Evolutionary conservation across 306 rosid species (phyloP), one percentile per base, ranked within the genome.

Genomic region (Pyrus betulifolia): DNA sequence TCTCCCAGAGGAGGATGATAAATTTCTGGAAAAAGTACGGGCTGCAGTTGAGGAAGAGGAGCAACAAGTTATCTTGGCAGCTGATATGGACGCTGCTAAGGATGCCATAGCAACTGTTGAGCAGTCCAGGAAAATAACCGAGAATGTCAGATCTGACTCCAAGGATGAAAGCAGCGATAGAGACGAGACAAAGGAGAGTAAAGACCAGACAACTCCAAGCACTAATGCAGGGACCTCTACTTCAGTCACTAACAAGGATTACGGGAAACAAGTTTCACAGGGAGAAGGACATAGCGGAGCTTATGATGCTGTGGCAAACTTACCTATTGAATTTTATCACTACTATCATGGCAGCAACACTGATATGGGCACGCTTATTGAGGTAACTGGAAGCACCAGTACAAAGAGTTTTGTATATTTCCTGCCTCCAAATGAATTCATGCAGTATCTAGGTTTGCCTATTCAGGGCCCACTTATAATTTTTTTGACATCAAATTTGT

Each of bases 31-130:
- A 84, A 88, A 83, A 77, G 96, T 89, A 78, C 90, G 82, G 77
- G 97, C 96, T 69, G 92, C 92, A 8, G 96, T 88, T 75, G 95
- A 95, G 86, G 96, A 89, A 89, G 98, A 95, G 86, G 96, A 95
- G 84, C 98, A 88, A 27, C 95, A 90, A 84, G 93, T 89, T 82
- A 86, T 85, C 80, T 90, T 89, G 82, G 91, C 97, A 74, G 96
- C 91, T 69, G 98, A 84, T 82, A 86, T 89, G 30, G 95, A 83
- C 52, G 92, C 92, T 84, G 92, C 98, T 55, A 90, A 83, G 85
- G 95, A 88, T 76, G 93, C 97, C 74, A 94, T 91, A 85, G 96
- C 96, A 78, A 79, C 87, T 60, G 95, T 93, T 11, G 96, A 89
- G 79, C 88, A 89, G 73, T 94, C 92, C 57, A 86, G 97, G 83